These are phyloP conservation scores for Stevia rebaudiana DNA, from an alignment of 140 eudicot species.

Conservation along the genomic window DNA sequence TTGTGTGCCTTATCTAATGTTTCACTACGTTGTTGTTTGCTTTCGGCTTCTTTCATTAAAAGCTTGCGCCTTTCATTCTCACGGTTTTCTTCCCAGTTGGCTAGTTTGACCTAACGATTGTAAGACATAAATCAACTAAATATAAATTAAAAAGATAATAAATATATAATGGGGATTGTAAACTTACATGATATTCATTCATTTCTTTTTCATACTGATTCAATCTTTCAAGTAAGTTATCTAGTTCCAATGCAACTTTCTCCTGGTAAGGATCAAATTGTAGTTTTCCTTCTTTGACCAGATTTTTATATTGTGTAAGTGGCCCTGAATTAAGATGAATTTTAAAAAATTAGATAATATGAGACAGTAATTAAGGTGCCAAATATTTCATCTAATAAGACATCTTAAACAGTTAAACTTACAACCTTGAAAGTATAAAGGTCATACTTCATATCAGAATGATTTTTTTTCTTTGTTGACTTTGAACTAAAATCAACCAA, in stretches of 20 bases:
- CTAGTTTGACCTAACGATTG: constrained; percentile 46
- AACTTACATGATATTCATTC: constrained; percentile 76
- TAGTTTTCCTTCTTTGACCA: constrained; percentile 71
- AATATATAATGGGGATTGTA: not conserved
- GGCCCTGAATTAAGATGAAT: constrained; percentile 50
- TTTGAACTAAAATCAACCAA: no score
- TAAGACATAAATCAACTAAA: not conserved
- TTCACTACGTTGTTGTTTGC: constrained; percentile 57
- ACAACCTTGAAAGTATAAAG: not conserved
- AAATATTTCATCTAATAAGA: not conserved
- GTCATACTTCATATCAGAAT: not conserved
- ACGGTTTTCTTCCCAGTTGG: constrained; percentile 75
- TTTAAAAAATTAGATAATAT: not conserved
- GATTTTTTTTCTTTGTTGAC: no score
- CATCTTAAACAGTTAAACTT: not conserved
- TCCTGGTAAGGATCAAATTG: constrained; percentile 90
- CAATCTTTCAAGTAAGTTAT: constrained; percentile 60
- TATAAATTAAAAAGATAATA: not conserved
- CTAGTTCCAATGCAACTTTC: constrained; percentile 71
- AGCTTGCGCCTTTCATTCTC: constrained; percentile 69
- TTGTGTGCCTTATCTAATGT: constrained; percentile 42
- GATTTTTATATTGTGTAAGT: constrained; percentile 53
- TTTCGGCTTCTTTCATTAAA: constrained; percentile 71
- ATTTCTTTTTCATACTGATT: constrained; percentile 75
- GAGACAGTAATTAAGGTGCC: not conserved